Base-by-base conservation (phyloP, 345 rosid genomes). In the Laguncularia racemosa region DNA sequence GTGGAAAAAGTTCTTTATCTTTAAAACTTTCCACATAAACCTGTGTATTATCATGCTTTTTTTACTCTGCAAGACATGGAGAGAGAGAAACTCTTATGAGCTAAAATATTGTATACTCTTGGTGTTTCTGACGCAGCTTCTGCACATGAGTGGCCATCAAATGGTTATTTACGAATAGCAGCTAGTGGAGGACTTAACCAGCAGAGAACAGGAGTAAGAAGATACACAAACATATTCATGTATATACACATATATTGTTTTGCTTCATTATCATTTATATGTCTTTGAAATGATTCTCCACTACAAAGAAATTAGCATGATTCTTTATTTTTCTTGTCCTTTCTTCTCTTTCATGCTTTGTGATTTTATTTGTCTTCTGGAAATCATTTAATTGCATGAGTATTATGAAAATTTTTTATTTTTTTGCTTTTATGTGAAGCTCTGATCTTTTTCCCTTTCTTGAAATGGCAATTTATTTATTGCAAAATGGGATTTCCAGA, bases 141-240 rank as follows among this genome's bases (percentile, higher is more conserved):
- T 57, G 64, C 58, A 53, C 80, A 56, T 28, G 89, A 81, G 66
- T 71, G 58, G 20, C 66, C 73, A 8, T 90, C 99, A 18, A 88
- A 84, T 80, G 99, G 99, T 20, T 95, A 90, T 84, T 70, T 90
- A 80, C 97, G 90, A 56, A 84, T 95, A 67, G 96, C 95, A 51
- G 86, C 99, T 60, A 95, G 99, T 72, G 97, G 99, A 60, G 97
- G 99, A 56, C 69, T 95, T 52, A 95, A 95, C 68, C 99, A 95
- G 76, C 96, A 95, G 82, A 88, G 97, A 75, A 95, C 96, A 50
- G 96, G 99, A 72, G 99, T 95, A 83, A 85, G 97, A 80, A 50
- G 54, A 66, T 53, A 28, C 38, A 18, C 47, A 33, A 14, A 43
- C 13, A 60, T 40, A 17, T 50, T 48, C 20, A 16, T 33, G 33